Base-by-base conservation (phyloP, 1,284 basidiomycete genomes). In the Wallemia hederae region DNA sequence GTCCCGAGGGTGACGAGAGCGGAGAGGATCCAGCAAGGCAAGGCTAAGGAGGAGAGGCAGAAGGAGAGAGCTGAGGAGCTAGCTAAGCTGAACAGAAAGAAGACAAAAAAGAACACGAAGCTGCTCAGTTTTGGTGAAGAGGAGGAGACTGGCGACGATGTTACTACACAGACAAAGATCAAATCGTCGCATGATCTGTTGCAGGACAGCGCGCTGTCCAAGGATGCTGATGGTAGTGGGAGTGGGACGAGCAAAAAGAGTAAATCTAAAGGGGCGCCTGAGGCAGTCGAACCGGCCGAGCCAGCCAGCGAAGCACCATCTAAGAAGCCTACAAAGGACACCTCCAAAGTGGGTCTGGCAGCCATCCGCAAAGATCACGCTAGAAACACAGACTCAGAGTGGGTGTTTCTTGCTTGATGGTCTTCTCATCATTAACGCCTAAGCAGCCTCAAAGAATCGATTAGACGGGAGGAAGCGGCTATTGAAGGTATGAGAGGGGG, bases 1-100 rank as follows among this genome's bases (percentile, higher is more conserved):
- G 77, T 90, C 27, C 91, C 92, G 0, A 81, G 92, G n/a, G 94
- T 96, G 64, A 98, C 92, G 0, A 87, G 86, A 0, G 85, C 81
- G 1, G 90, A 97, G 72, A 82, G 84, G 63, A 78, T 80, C 55
- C 81, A 77, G 0, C 90, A 94, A 69, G 81, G 82, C 63, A 76
- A 77, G 61, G 89, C 89, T 0, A 77, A 80, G 31, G 77, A 85
- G 66, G 77, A 82, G 64, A 80, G 79, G 0, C 83, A 83, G 65
- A 75, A 76, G 58, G 85, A 88, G 67, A 74, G 81, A 19, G 86
- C 89, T 67, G 81, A 84, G 65, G 79, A 78, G 61, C 59, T 60
- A 14, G 61, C 61, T 58, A 59, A 63, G 26, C 58, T 61, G 22
- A 78, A 78, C 63, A 75, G 80, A 57, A 76, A 80, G 60, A 82